Evolutionary conservation across 805 yeast species (phyloP), one percentile per base, ranked within the genome.

Genomic region (Blastobotrys robertii): DNA sequence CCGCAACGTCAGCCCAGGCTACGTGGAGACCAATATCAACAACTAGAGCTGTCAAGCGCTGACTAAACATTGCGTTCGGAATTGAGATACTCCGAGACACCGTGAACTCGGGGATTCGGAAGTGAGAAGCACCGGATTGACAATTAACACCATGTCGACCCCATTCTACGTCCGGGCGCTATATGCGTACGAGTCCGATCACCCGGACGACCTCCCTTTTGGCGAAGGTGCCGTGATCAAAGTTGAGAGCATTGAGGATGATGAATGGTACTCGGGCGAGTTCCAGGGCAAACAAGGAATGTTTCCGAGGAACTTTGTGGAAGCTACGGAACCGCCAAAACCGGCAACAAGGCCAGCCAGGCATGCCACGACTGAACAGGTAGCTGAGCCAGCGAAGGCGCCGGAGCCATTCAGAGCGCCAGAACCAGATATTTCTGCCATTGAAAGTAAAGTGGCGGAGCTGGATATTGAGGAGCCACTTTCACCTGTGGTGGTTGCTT

Each of bases 301-400:
- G 66, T 92, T 92, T 54, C 98, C 98, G 3, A 76, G 74, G 58
- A 78, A 77, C 56, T 90, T 85, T 65, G 97, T 90, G 4, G 76
- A 75, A 39, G 39, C 47, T 11, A 39, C 41, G 2, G 36, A 22
- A n/a, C 39, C 42, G n/a, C 42, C 19, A 33, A 32, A 19, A 25
- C 16, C 29, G 14, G 13, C 16, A 14, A 34, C 43, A 35, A 32
- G 37, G 30, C 37, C 32, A 25, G 29, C 39, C 43, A 12, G 44
- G 37, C 56, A 55, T 8, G 54, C 57, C 11, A 41, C 48, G 10
- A 30, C 47, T 25, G 50, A 43, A 40, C 50, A 50, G 32, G 50
- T 51, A 16, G 44, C 44, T 32, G 54, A 51, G 14, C 19, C 32
- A 14, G 37, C 9, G 34, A 28, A 41, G 35, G 16, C 13, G 28